Percentiles rank a stretch among this genome's conserved stretches.
These are phyloP conservation scores for Cyclocybe aegerita DNA, from an alignment of 768 basidiomycete species.

Conservation along the genomic window DNA sequence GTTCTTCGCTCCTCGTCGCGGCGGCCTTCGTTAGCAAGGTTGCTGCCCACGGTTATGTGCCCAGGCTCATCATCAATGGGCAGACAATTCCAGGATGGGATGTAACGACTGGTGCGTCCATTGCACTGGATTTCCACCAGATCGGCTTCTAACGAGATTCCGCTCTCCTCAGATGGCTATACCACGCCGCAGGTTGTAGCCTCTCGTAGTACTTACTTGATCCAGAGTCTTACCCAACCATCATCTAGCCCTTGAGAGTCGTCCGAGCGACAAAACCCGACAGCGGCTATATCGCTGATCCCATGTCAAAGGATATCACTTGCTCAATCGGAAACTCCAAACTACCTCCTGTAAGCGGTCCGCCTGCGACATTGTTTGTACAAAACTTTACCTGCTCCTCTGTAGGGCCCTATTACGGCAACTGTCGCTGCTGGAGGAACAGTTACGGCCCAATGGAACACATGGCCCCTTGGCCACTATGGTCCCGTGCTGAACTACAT, in stretches of 20 bases:
- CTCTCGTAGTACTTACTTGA: not conserved
- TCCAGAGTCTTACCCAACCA: not conserved
- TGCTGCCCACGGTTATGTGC: constrained; percentile 35
- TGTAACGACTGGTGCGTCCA: constrained; percentile 23
- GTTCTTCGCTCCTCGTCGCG: not conserved
- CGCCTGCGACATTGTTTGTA: not conserved
- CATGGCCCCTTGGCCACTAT: constrained; percentile 37
- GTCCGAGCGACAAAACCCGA: constrained; percentile 35
- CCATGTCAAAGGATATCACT: constrained; percentile 31
- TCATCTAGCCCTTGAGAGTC: constrained; percentile 28
- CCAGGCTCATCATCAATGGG: constrained; percentile 30
- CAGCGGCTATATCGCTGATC: constrained; percentile 33
- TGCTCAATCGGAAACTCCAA: constrained; percentile 37
- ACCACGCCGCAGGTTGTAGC: constrained; percentile 28
- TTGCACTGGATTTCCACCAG: not conserved
- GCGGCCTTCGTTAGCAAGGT: constrained; percentile 19
- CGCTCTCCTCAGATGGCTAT: constrained; percentile 24
- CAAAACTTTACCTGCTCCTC: not conserved
- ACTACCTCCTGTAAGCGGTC: constrained; percentile 28
- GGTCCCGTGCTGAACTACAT: constrained; percentile 41
- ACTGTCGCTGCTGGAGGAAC: constrained; percentile 35
- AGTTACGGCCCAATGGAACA: constrained; percentile 36
- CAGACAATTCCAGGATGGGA: constrained; percentile 35
- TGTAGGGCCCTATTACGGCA: constrained; percentile 33
- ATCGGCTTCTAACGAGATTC: not conserved